Evolutionary conservation across 805 yeast genomes (phyloP).

Genomic region (Millerozyma acaciae): DNA sequence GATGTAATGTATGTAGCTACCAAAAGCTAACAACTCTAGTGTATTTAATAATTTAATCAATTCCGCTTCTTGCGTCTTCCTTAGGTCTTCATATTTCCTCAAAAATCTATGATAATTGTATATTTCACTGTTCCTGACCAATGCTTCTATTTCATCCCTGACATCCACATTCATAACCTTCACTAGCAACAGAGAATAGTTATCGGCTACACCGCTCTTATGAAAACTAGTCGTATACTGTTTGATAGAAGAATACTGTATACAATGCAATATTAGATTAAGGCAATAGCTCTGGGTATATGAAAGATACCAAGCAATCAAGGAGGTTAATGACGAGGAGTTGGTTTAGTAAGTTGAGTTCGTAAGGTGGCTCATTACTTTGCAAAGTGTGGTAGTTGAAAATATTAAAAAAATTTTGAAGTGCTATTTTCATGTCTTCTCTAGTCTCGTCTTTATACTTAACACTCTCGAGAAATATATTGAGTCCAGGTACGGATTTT

Average conservation of each 20-base stretch:
- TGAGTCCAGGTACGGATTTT: not conserved
- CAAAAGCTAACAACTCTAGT: slow-evolving; percentile 38
- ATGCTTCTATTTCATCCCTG: no score
- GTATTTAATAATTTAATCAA: slow-evolving; percentile 16
- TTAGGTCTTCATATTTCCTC: not conserved
- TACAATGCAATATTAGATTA: no score
- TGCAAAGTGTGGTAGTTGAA: slow-evolving; percentile 12
- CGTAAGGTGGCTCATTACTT: slow-evolving; percentile 3
- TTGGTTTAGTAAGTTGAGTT: slow-evolving; percentile 16
- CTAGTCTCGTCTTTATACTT: slow-evolving; percentile 15
- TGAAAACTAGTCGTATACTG: no score
- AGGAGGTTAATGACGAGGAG: slow-evolving; percentile 18
- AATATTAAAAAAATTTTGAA: slow-evolving; percentile 12
- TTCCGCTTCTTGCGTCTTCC: not conserved
- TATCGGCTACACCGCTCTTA: no score
- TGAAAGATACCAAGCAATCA: slow-evolving; percentile 17
- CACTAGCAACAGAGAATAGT: no score
- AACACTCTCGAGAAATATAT: slow-evolving; percentile 1
- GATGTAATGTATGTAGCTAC: slow-evolving; percentile 23
- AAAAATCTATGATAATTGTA: slow-evolving; percentile 4
- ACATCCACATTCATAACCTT: no score
- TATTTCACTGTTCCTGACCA: slow-evolving; percentile 2
- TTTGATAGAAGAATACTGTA: no score
- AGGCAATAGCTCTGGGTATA: slow-evolving; percentile 23
- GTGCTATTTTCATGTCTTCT: slow-evolving; percentile 11